Evolutionary conservation across 257 asterid genomes (phyloP).

Genomic region (Lantana camara): DNA sequence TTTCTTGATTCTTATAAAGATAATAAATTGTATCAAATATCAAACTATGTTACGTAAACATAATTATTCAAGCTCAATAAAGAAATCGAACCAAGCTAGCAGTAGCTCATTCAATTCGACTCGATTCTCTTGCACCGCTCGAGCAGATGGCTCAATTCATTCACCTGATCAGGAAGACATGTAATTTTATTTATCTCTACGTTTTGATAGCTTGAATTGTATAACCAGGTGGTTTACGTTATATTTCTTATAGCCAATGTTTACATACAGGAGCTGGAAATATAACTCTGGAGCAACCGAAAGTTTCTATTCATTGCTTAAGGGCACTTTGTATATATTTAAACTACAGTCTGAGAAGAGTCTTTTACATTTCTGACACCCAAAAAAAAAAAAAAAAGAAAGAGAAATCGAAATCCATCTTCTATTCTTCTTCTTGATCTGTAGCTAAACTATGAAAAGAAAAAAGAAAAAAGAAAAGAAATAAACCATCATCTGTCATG

Average conservation of each 20-base stretch:
- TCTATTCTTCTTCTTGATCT: conserved; percentile 24
- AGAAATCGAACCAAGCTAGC: too few relatives aligned
- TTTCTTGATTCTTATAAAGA: too few relatives aligned
- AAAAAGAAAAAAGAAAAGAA: too few relatives aligned
- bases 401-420: conserved; percentile 18
- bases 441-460: too few relatives aligned
- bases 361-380: conserved; percentile 34
- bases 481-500: background rate
- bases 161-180: background rate
- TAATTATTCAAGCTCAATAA: too few relatives aligned
- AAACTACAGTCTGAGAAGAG: conserved; percentile 7
- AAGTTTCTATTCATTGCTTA: conserved; percentile 3
- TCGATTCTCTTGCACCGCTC: too few relatives aligned
- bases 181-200: background rate
- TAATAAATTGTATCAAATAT: too few relatives aligned
- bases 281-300: background rate
- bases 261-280: background rate
- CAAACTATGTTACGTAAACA: too few relatives aligned
- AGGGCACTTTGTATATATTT: conserved; percentile 16
- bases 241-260: background rate
- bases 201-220: background rate
- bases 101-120: too few relatives aligned
- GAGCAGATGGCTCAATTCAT: background rate
- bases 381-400: background rate
- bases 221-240: background rate